A percentile compares a stretch with the other conserved stretches of the same genome.
Evolutionary conservation across 2,329 filamentous ascomycete species (phyloP).

Genomic region (Paraphaeosphaeria sporulosa): DNA sequence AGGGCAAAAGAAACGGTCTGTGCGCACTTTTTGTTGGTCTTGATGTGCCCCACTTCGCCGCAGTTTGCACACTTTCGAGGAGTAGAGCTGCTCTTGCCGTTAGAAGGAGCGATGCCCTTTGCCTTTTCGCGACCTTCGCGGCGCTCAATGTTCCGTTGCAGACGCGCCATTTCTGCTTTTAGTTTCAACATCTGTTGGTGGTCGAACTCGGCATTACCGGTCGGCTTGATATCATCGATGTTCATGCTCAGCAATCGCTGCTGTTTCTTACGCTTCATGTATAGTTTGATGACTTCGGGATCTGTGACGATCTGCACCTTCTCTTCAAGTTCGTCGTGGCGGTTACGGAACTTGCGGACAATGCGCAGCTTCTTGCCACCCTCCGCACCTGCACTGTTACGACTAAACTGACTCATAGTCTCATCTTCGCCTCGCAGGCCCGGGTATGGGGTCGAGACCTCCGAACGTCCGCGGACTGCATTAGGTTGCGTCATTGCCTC

Average conservation of each 20-base stretch:
- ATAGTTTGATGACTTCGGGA: conserved; percentile 86
- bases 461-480: conserved; percentile 61
- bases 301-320: conserved; percentile 73
- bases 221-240: conserved; percentile 70
- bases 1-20: conserved; percentile 6
- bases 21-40: conserved; percentile 94
- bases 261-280: conserved; percentile 78
- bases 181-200: conserved; percentile 68
- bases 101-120: conserved; percentile 64
- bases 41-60: conserved; percentile 95
- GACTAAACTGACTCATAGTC: conserved; percentile 63
- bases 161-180: conserved; percentile 77
- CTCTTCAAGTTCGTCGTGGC: conserved; percentile 69
- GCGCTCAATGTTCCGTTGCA: conserved; percentile 91
- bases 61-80: conserved; percentile 95
- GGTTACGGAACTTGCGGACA: conserved; percentile 70
- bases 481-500: conserved; percentile 58
- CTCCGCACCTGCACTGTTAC: conserved; percentile 65
- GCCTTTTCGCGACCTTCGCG: conserved; percentile 89
- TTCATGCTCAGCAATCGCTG: conserved; percentile 76
- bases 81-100: conserved; percentile 60
- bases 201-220: conserved; percentile 72
- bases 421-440: conserved; percentile 69
- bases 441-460: conserved; percentile 66
- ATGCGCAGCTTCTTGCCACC: conserved; percentile 75